Base-by-base conservation (phyloP, 2,329 filamentous ascomycete genomes). In the Hortaea werneckii region DNA sequence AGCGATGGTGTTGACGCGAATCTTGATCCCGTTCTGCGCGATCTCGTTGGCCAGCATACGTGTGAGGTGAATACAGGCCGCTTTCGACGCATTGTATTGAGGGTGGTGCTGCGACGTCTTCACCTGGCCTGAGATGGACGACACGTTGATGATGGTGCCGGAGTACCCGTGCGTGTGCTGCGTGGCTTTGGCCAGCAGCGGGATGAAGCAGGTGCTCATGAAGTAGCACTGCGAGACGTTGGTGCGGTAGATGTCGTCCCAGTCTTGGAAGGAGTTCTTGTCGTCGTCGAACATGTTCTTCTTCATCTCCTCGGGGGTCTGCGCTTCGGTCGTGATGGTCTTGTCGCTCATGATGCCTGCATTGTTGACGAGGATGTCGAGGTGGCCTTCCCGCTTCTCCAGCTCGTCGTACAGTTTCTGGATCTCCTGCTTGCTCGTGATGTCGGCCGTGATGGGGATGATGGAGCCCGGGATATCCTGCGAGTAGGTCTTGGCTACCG, bases 1-100 rank as follows among this genome's bases (percentile, higher is more conserved):
- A 2, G 76, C 73, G 51, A 80, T 77, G 40, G 65, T 69, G 59
- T 80, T 80, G 50, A 80, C 67, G 10, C 76, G 63, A 43, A 80
- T 71, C 59, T 77, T 75, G 42, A 78, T 62, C 4, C 65, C 68
- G 29, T 67, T 66, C 37, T 70, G 67, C n/a, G 71, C 67, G 28
- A 80, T 68, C 46, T 77, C 73, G 7, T 67, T 67, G 1, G 75
- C 73, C 6, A 80, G 65, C 66, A 78, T 69, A 53, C 72, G 71
- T 27, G 72, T 79, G 8, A 79, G 62, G 50, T 80, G 76, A 39
- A 77, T 71, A 6, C 69, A 60, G 1, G 73, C 73, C 12, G 67
- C 71, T 54, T 75, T 58, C 41, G 39, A 45, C 5, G 72, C 64
- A 48, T 76, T 73, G 63, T 72, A 73, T 35, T 64, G 65, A 47